Evolutionary conservation across 495 filamentous ascomycete species (phyloP).

Genomic region (Penicillium subrubescens): DNA sequence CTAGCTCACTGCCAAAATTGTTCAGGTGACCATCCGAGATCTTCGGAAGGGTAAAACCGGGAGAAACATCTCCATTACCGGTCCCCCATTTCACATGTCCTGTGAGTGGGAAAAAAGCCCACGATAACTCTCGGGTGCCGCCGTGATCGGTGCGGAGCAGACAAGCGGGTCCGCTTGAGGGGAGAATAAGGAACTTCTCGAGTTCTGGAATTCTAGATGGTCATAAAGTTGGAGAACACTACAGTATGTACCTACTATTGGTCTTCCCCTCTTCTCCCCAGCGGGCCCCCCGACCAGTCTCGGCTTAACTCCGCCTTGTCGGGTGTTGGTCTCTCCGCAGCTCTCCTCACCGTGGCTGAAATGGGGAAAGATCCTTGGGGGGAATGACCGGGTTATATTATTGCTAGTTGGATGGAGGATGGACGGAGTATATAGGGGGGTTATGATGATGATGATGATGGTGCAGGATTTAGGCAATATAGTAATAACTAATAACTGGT

Average conservation of each 20-base stretch:
- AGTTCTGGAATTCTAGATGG: constrained; percentile 2
- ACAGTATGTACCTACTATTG: too few relatives aligned
- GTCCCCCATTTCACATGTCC: constrained; percentile 13
- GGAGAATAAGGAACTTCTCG: not conserved
- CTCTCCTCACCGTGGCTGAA: constrained; percentile 9
- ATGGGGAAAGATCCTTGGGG: constrained; percentile 6
- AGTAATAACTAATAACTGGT: not conserved
- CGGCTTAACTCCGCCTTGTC: constrained; percentile 22
- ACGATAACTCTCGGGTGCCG: constrained; percentile 14
- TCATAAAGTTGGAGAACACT: constrained; percentile 21
- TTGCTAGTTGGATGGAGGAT: too few relatives aligned
- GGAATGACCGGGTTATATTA: not conserved
- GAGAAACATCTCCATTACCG: not conserved
- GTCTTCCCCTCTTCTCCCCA: constrained; percentile 1
- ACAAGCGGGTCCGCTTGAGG: constrained; percentile 9
- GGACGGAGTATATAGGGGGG: too few relatives aligned
- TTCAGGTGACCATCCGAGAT: not conserved
- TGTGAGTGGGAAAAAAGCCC: constrained; percentile 1
- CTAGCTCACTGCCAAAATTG: not conserved
- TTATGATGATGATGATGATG: not conserved
- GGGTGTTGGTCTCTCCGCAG: constrained; percentile 13
- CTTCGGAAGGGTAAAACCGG: constrained; percentile 19
- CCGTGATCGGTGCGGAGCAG: constrained; percentile 28
- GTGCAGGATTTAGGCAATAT: not conserved
- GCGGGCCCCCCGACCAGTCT: not conserved